phyloP scores from a whole-genome alignment of 2,329 filamentous ascomycete species.

The Rutstroemia sp. region DNA sequence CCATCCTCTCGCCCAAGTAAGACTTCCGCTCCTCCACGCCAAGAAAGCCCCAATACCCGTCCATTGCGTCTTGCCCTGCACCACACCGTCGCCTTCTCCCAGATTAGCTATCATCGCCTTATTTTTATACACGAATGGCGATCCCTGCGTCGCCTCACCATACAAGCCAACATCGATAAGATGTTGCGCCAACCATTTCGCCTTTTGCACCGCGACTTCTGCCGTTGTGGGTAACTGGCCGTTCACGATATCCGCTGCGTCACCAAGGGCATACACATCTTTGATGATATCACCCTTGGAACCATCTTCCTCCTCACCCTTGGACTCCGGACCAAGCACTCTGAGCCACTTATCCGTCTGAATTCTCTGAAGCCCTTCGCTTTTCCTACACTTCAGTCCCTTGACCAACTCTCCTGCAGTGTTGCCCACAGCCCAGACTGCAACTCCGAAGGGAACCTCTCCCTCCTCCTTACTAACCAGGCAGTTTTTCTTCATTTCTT shows the following conservation, averaged over 20 bases:
- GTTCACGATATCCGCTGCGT: conserved; percentile 23
- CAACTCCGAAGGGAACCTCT: conserved; percentile 8
- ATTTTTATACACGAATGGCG: conserved; percentile 14
- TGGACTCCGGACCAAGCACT: conserved; percentile 11
- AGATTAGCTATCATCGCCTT: conserved; percentile 18
- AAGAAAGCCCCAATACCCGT: conserved; percentile 17
- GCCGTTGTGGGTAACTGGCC: conserved; percentile 15
- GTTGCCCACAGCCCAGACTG: conserved; percentile 19
- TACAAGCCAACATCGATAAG: not conserved
- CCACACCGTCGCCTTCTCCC: conserved; percentile 16
- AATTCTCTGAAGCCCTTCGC: conserved; percentile 14
- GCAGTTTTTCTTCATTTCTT: conserved; percentile 13
- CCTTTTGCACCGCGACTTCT: conserved; percentile 17
- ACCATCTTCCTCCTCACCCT: conserved; percentile 17
- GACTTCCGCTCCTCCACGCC: conserved; percentile 20
- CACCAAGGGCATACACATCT: conserved; percentile 26
- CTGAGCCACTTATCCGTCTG: conserved; percentile 16
- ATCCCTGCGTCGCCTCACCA: not conserved
- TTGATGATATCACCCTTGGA: not conserved
- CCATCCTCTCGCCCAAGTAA: conserved; percentile 20
- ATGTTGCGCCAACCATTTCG: conserved; percentile 10
- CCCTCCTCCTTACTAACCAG: conserved; percentile 15
- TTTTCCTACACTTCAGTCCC: conserved; percentile 20
- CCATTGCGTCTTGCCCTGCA: conserved; percentile 16
- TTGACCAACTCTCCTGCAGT: conserved; percentile 20